phyloP scores from a whole-genome alignment of 345 rosid genomes.

The Euphorbia pulcherrima region DNA sequence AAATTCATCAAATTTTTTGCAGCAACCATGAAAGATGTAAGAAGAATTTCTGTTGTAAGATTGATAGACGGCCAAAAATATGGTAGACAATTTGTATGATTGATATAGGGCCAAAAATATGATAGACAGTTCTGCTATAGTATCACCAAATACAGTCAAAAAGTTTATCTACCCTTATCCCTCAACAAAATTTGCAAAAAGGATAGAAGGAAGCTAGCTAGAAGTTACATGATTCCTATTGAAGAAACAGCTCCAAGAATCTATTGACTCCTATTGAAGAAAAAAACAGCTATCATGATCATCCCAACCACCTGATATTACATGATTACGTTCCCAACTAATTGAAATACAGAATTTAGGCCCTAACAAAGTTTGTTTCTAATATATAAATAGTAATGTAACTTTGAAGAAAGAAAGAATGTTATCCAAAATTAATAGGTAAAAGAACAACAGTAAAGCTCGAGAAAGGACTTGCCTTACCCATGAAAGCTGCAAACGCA shows the following conservation, averaged over 20 bases:
- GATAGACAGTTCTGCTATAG: too few species aligned
- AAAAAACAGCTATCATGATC: background rate
- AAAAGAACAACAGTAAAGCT: background rate
- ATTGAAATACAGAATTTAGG: background rate
- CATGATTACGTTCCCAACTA: background rate
- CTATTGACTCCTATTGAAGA: background rate
- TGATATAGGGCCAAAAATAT: too few species aligned
- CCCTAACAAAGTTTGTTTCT: background rate
- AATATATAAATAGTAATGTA: background rate
- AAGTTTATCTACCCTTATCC: background rate
- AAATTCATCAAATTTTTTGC: background rate
- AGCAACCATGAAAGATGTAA: background rate
- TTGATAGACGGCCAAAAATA: background rate
- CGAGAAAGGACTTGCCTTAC: conserved; percentile 78
- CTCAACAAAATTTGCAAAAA: background rate
- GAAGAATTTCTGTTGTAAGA: background rate
- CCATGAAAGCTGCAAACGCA: conserved; percentile 97
- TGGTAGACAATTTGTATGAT: background rate
- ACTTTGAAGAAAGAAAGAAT: conserved; percentile 1
- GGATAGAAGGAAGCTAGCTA: background rate
- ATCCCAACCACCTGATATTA: background rate
- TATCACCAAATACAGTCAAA: background rate
- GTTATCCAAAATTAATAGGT: background rate
- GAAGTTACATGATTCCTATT: background rate
- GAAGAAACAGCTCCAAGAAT: background rate